Evolutionary conservation across 768 basidiomycete genomes (phyloP), one percentile per base, ranked within the genome.

Genomic region (Russula earlei): DNA sequence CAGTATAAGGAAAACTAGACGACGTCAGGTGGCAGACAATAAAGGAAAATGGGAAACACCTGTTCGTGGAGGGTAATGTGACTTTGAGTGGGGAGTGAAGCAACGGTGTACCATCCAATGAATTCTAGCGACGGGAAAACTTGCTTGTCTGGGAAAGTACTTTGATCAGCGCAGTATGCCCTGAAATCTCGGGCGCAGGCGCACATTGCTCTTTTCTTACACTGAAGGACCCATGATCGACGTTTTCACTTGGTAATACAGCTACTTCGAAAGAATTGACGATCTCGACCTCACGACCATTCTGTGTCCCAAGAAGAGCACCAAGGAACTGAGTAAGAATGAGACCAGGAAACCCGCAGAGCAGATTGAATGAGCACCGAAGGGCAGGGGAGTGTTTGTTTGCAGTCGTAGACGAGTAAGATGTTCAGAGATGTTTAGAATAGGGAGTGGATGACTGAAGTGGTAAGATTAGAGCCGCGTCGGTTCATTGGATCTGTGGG

Each of bases 91-190:
- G 91, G 91, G 11, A 75, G 72, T n/a, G 77, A 68, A 15, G 91
- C 85, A 42, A 94, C 84, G 0, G 88, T 89, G 70, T 99, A 99
- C 96, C 96, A 99, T 8, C 96, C 96, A 49, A 99, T 88, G 66
- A 99, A 85, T 67, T 98, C 96, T 33, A 98, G 77, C 0, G 93
- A 92, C 11, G 96, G 96, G 69, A 99, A 98, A 20, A 98, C 95
- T 71, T 96, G 93, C 70, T 95, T 95, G 77, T 93, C 95, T 98
- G 69, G 42, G 49, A 50, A 15, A 19, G 15, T 15, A 34, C 33
- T 36, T 24, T 34, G 17, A 54, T 53, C 14, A 29, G 6, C 22
- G 29, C 7, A 7, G 10, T 20, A 33, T 10, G 10, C 36, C 10
- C 27, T 17, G 22, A 44, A 5, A 17, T 15, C n/a, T 1, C 14